Base-by-base conservation (phyloP, 2,329 filamentous ascomycete species). In the Orbilia javanica region DNA sequence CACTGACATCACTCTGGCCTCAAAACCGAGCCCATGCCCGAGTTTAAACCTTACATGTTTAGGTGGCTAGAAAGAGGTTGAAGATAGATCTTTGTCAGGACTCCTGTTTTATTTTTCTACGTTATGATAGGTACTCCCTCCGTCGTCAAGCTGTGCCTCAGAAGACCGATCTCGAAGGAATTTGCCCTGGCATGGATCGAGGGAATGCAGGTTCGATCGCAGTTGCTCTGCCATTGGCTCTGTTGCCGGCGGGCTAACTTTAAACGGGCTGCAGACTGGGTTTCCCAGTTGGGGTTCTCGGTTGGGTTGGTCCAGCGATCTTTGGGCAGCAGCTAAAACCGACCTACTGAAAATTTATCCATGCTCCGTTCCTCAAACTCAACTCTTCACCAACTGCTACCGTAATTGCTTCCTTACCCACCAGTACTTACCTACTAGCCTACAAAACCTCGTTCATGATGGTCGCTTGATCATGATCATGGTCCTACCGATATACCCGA, bases 391-490 rank as follows among this genome's bases (percentile, higher is more conserved):
- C 55, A 60, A 42, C 34, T 34, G 10, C 31, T 42, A 55, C 48
- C 65, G 65, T 46, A 42, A 8, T 36, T 25, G 25, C 3, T 7
- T n/a, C n/a, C n/a, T n/a, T n/a, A n/a, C n/a, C n/a, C n/a, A n/a
- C n/a, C 5, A 20, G 10, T 25, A 48, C 44, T 7, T 50, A 50
- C 46, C 46, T 25, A 53, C 27, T 48, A 11, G 18, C 22, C 27
- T 22, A 25, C 44, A 29, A 20, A 60, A 20, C 65, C 15, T 50
- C 60, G 13, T 34, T 44, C 18, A 63, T 57, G 44, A 55, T 68
- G 60, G 44, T 52, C 44, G 62, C 20, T 29, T 36, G 62, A 67
- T 53, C 70, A 78, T 78, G 74, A 72, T 53, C 63, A 78, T 78
- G 74, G 68, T 31, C 36, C 22, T 78, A 39, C 44, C 20, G 22